Percentiles rank a stretch among this genome's conserved stretches.
Evolutionary conservation across 441 rosid species (phyloP).

Genomic region (Gossypium schwendimanii): DNA sequence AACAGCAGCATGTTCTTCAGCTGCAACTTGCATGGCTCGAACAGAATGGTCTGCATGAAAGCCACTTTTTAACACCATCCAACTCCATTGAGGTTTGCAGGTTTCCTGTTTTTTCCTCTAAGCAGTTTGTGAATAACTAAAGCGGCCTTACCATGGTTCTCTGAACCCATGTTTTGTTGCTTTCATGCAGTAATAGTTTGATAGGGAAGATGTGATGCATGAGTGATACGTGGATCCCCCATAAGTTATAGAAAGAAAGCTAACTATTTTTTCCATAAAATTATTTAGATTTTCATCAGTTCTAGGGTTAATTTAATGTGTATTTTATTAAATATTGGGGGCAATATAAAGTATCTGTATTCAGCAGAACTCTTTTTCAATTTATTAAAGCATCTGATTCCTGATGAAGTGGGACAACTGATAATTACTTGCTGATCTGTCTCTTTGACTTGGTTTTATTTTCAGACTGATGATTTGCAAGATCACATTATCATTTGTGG

Average conservation of each 20-base stretch:
- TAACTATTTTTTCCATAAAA: background rate
- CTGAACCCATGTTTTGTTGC: constrained; percentile 15
- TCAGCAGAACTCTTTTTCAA: background rate
- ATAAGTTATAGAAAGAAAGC: constrained; percentile 3
- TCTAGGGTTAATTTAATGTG: background rate
- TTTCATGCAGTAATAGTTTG: background rate
- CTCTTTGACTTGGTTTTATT: constrained; percentile 21
- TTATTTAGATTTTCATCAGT: background rate
- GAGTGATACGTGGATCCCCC: background rate
- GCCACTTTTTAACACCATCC: background rate
- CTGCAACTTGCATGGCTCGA: too few relatives aligned
- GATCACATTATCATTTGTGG: constrained; percentile 93
- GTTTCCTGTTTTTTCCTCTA: background rate
- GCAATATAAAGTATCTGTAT: background rate
- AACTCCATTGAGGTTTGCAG: background rate
- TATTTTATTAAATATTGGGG: background rate
- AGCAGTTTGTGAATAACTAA: background rate
- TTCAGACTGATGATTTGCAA: constrained; percentile 95
- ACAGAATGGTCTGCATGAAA: too few relatives aligned
- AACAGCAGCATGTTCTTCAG: too few relatives aligned
- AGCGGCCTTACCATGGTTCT: constrained; percentile 11
- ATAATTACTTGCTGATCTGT: constrained; percentile 7
- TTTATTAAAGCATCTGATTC: background rate
- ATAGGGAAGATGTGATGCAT: background rate
- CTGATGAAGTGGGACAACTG: background rate